Percentiles rank a stretch among this genome's conserved stretches.
phyloP scores from a whole-genome alignment of 2,329 filamentous ascomycete species.

The Talaromyces sp. region DNA sequence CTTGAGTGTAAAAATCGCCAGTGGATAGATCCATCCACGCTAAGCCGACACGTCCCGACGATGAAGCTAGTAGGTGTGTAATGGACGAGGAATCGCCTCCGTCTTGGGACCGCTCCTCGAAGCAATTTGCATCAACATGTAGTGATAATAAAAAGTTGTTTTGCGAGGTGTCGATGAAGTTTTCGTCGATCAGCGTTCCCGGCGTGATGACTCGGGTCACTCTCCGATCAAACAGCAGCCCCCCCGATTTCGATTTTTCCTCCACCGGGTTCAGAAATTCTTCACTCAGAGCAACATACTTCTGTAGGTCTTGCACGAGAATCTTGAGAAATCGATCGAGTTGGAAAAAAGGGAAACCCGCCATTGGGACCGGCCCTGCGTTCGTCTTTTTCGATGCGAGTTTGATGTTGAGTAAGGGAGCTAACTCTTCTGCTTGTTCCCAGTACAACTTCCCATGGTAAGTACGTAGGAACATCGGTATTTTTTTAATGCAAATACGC shows the following conservation, averaged over 20 bases:
- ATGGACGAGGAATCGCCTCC: conserved; percentile 23
- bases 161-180: conserved; percentile 89
- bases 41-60: conserved; percentile 61
- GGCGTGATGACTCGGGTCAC: conserved; percentile 89
- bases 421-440: conserved; percentile 86
- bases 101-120: conserved; percentile 23
- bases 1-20: conserved; percentile 86
- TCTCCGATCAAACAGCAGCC: conserved; percentile 76
- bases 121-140: conserved; percentile 49
- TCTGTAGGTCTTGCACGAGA: conserved; percentile 83
- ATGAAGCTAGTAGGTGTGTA: conserved; percentile 28
- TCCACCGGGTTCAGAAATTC: conserved; percentile 75
- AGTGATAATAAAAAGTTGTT: conserved; percentile 91
- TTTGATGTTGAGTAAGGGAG: conserved; percentile 81
- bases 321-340: conserved; percentile 89
- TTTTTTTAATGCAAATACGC: background rate
- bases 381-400: conserved; percentile 76
- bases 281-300: conserved; percentile 90
- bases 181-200: conserved; percentile 93
- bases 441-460: conserved; percentile 68
- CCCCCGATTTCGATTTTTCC: conserved; percentile 69
- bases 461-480: background rate
- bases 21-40: conserved; percentile 96
- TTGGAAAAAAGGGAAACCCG: conserved; percentile 90
- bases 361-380: conserved; percentile 79